Conservation (phyloP, 305 asterid genomes). For the Ilex paraguariensis region DNA sequence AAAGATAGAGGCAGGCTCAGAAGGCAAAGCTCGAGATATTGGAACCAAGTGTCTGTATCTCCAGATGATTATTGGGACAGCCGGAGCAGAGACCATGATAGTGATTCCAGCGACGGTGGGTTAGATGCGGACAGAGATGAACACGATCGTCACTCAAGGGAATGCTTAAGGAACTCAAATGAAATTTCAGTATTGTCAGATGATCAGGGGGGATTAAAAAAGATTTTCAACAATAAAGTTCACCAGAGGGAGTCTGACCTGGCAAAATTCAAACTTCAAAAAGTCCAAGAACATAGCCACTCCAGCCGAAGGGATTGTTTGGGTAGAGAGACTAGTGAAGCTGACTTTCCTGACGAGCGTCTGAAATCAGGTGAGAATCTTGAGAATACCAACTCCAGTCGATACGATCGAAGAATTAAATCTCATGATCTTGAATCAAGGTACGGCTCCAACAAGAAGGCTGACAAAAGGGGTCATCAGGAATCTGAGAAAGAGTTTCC, state of each 20-base stretch:
- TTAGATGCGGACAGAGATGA: slow-evolving; percentile 25
- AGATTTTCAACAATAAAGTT: background rate
- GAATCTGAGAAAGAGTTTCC: slow-evolving; percentile 11
- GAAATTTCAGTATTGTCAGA: slow-evolving; percentile 3
- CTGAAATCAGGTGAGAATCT: background rate
- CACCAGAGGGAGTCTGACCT: slow-evolving; percentile 22
- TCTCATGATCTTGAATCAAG: slow-evolving; percentile 28
- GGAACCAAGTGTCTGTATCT: slow-evolving; percentile 20
- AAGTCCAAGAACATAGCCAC: slow-evolving; percentile 11
- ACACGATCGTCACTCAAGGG: slow-evolving; percentile 12
- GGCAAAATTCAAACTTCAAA: slow-evolving; percentile 16
- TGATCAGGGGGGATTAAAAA: slow-evolving; percentile 1
- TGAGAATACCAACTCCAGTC: slow-evolving; percentile 12
- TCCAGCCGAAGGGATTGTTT: slow-evolving; percentile 18
- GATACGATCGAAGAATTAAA: slow-evolving; percentile 11
- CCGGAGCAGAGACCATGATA: slow-evolving; percentile 17
- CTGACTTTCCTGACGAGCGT: slow-evolving; percentile 1
- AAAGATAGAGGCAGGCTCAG: slow-evolving; percentile 5
- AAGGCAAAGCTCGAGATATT: slow-evolving; percentile 11
- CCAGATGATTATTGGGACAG: slow-evolving; percentile 29
- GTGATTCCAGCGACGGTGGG: slow-evolving; percentile 22
- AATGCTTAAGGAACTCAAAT: slow-evolving; percentile 9
- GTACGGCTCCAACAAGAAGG: background rate
- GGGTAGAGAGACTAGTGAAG: slow-evolving; percentile 21
- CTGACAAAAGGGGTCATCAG: background rate